These are phyloP conservation scores for Glaciozyma martinii DNA, from an alignment of 768 basidiomycete genomes.

Conservation along the genomic window DNA sequence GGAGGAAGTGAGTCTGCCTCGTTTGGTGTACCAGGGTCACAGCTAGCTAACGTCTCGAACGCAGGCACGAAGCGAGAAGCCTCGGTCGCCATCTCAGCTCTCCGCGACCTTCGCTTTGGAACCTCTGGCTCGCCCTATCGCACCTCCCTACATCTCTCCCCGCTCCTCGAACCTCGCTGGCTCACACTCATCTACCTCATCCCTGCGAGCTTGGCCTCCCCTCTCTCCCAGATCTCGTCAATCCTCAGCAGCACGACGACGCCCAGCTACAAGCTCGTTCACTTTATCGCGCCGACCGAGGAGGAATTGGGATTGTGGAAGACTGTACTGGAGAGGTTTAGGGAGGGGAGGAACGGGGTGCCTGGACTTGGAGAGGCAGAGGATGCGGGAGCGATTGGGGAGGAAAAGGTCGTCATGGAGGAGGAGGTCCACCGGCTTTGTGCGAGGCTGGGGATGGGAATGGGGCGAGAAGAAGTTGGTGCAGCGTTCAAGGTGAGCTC, in stretches of 20 bases:
- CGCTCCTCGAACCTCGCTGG: conserved; percentile 27
- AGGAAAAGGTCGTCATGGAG: conserved; percentile 17
- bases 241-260: not conserved
- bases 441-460: conserved; percentile 19
- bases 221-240: conserved; percentile 1
- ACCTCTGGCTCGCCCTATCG: conserved; percentile 25
- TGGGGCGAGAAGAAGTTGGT: conserved; percentile 18
- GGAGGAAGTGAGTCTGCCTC: conserved; percentile 4
- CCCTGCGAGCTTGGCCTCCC: conserved; percentile 7
- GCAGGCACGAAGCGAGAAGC: conserved; percentile 5
- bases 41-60: not conserved
- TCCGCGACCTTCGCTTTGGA: conserved; percentile 25
- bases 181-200: conserved; percentile 24
- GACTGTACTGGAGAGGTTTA: not conserved
- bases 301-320: conserved; percentile 9
- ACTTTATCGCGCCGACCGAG: conserved; percentile 18
- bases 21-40: too few species aligned
- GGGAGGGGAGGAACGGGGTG: not conserved
- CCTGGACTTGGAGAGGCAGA: conserved; percentile 3
- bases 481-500: conserved; percentile 19
- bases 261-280: conserved; percentile 23
- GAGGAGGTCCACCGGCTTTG: conserved; percentile 21
- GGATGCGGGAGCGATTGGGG: conserved; percentile 5
- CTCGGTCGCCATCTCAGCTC: conserved; percentile 17
- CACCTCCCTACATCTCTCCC: conserved; percentile 25